Evolutionary conservation across 345 rosid genomes (phyloP).

Genomic region (Populus tremula): DNA sequence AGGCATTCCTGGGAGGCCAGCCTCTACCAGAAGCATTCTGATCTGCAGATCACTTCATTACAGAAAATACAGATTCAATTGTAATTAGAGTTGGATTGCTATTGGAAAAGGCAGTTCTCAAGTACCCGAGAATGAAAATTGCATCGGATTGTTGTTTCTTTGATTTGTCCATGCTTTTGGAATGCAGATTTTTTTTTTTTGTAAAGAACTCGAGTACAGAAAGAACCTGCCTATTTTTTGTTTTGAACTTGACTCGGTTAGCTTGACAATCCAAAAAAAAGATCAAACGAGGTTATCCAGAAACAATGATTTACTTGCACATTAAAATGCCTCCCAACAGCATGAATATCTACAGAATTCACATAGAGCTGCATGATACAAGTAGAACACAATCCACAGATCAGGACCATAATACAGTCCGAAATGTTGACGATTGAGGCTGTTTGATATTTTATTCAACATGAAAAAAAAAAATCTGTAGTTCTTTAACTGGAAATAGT

Average conservation of each 20-base stretch:
- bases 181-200: conserved; percentile 21
- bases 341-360: not conserved
- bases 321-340: not conserved
- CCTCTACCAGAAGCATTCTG: conserved; percentile 48
- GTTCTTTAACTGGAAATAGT: not conserved
- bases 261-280: not conserved
- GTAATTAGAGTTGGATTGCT: conserved; percentile 30
- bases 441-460: not conserved
- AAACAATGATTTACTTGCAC: not conserved
- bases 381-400: not conserved
- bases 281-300: not conserved
- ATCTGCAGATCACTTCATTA: conserved; percentile 25
- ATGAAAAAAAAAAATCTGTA: not conserved
- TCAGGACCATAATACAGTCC: not conserved
- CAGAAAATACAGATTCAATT: conserved; percentile 20
- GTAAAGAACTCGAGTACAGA: conserved; percentile 20
- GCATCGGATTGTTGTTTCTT: conserved; percentile 23
- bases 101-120: conserved; percentile 17
- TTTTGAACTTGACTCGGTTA: not conserved
- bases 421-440: not conserved
- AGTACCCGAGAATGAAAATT: conserved; percentile 19
- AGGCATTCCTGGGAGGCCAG: conserved; percentile 23
- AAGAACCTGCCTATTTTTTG: conserved; percentile 1
- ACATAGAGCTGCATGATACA: not conserved
- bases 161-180: conserved; percentile 20